Evolutionary conservation across 1,139 yeast species (phyloP), one percentile per base, ranked within the genome.

Genomic region (Sugiyamaella neomexicana): DNA sequence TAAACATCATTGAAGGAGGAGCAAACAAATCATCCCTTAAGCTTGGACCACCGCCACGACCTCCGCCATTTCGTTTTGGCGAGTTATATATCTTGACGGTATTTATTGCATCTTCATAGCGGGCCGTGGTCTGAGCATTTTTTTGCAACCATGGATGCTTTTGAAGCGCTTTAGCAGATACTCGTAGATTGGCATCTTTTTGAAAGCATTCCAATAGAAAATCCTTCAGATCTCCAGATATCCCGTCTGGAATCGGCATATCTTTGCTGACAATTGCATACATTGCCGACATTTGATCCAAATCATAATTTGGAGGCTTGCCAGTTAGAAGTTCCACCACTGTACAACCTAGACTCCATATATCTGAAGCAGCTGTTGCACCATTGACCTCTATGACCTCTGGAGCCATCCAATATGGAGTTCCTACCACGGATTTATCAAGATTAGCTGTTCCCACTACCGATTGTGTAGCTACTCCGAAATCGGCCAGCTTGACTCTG

Each of bases 271-370:
- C 97, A 54, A 91, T 89, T 0, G 97, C 96, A 73, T 89, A 96
- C 60, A 93, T 77, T 0, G 97, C 91, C 0, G 95, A 89, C 83
- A 90, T 86, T 25, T 90, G 89, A 56, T 85, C 84, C 55, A 86
- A 73, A 50, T 89, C 85, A 60, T 86, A 86, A 63, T 89, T 89
- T 0, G 98, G 97, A 0, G 99, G 98, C 52, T 83, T 78, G 0
- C 89, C 96, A 0, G 97, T 86, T 53, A 89, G 75, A 49, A 93
- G 73, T 68, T 93, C 99, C 8, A 91, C 82, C 3, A 91, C 81
- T 0, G 98, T 93, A 15, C 97, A 96, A 1, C 98, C 99, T 37
- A 93, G 72, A n/a, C 97, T 88, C 98, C 79, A 75, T 9, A 75
- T 70, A 57, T 75, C 79, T 2, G 96, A 88, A 0, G 95, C 88